Conservation (phyloP, 352 stramenopile genomes). For the Lagenidium sp. region DNA sequence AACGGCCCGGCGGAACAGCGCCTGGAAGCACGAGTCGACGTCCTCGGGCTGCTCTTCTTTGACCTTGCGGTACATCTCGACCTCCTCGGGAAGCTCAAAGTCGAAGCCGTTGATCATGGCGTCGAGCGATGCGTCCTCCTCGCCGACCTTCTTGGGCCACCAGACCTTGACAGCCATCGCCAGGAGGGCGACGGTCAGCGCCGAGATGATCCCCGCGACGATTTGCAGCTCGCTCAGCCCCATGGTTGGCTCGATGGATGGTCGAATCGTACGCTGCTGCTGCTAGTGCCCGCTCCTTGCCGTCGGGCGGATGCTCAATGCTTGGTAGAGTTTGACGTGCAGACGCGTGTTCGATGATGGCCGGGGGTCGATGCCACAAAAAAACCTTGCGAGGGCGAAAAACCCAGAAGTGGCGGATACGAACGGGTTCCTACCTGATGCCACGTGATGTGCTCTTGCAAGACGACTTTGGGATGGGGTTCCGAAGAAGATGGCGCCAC, state of each 20-base stretch:
- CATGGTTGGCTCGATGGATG: too few species aligned
- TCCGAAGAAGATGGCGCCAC: too few species aligned
- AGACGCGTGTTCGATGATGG: slow-evolving; percentile 17
- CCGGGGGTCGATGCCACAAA: too few species aligned
- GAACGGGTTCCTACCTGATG: slow-evolving; percentile 4
- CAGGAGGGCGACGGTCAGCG: slow-evolving; percentile 46
- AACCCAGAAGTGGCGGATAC: slow-evolving; percentile 7
- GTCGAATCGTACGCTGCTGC: too few species aligned
- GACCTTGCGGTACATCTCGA: slow-evolving; percentile 66
- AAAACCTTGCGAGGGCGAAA: slow-evolving; percentile 10
- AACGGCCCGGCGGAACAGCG: slow-evolving; percentile 76
- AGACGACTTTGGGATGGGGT: background rate
- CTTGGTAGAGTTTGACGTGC: too few species aligned
- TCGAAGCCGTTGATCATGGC: slow-evolving; percentile 88
- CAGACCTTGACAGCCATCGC: slow-evolving; percentile 53
- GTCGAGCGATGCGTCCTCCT: slow-evolving; percentile 70
- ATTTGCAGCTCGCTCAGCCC: slow-evolving; percentile 68
- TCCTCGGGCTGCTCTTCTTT: slow-evolving; percentile 59
- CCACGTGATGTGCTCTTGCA: background rate
- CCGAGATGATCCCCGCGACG: slow-evolving; percentile 50
- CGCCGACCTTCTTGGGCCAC: slow-evolving; percentile 59
- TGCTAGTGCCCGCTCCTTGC: too few species aligned
- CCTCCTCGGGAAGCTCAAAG: slow-evolving; percentile 74
- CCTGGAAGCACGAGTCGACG: slow-evolving; percentile 63
- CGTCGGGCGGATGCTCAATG: too few species aligned